Evolutionary conservation across 2,329 filamentous ascomycete species (phyloP).

Genomic region (Penicillium sp.): DNA sequence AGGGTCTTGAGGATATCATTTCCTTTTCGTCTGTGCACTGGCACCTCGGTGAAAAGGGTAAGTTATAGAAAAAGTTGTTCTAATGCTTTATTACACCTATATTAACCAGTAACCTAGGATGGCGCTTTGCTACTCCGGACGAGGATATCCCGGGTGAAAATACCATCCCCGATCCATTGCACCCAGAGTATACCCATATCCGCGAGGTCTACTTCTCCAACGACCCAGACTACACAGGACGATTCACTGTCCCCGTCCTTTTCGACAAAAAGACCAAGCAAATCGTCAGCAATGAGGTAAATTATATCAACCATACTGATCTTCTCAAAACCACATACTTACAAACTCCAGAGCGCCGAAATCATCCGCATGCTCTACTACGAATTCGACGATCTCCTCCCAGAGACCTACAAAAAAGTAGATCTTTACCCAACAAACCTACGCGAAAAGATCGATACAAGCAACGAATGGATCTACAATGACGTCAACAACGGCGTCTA

Average conservation of each 20-base stretch:
- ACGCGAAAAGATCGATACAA: constrained; percentile 68
- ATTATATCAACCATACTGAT: not conserved
- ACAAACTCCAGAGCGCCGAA: constrained; percentile 61
- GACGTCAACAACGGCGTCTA: constrained; percentile 55
- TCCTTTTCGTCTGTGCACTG: constrained; percentile 83
- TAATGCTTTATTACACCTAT: not conserved
- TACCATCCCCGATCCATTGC: constrained; percentile 59
- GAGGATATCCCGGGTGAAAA: constrained; percentile 60
- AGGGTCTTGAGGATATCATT: constrained; percentile 86
- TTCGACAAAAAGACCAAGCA: constrained; percentile 68
- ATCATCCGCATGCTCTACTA: constrained; percentile 88
- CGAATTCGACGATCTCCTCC: constrained; percentile 73
- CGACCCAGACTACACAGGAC: constrained; percentile 69
- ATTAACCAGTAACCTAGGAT: constrained; percentile 54
- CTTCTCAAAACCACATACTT: not conserved
- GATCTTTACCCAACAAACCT: constrained; percentile 68
- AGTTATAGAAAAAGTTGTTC: constrained; percentile 16
- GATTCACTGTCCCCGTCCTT: constrained; percentile 85
- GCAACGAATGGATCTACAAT: constrained; percentile 79
- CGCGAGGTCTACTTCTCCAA: constrained; percentile 77
- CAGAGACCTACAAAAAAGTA: constrained; percentile 58
- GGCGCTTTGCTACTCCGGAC: constrained; percentile 74
- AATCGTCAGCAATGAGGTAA: constrained; percentile 85
- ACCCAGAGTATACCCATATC: constrained; percentile 67
- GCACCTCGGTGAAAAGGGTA: constrained; percentile 72